phyloP scores from a whole-genome alignment of 139 green algal genomes.

The Chlorella sp. region DNA sequence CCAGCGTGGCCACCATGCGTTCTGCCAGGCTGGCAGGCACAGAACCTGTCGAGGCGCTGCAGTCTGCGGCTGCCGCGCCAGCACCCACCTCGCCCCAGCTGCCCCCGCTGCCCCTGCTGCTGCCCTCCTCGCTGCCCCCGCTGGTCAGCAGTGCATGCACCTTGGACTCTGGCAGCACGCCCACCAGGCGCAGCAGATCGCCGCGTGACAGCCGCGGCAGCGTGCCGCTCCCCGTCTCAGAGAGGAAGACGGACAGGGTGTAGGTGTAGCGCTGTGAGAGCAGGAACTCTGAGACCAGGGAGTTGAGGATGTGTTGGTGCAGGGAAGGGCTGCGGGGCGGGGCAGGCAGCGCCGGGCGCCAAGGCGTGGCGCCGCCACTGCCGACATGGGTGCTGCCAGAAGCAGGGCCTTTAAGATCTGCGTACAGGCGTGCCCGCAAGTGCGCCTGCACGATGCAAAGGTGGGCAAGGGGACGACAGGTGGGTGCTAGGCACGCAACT shows the following conservation, averaged over 20 bases:
- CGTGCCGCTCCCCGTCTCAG: conserved; percentile 11
- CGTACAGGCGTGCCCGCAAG: conserved; percentile 25
- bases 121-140: background rate
- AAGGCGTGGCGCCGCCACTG: background rate
- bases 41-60: background rate
- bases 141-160: conserved; percentile 12
- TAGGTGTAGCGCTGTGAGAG: background rate
- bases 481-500: background rate
- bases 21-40: conserved; percentile 19
- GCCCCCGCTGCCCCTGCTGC: background rate
- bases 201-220: conserved; percentile 3
- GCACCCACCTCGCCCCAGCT: background rate
- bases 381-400: background rate
- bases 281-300: conserved; percentile 31
- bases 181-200: conserved; percentile 31
- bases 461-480: background rate
- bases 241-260: conserved; percentile 34
- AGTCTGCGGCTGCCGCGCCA: no score
- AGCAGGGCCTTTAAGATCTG: conserved; percentile 15
- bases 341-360: background rate
- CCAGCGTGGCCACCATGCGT: conserved; percentile 12
- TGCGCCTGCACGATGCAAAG: conserved; percentile 10
- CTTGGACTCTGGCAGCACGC: conserved; percentile 15
- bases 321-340: conserved; percentile 4
- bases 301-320: conserved; percentile 33